Conservation (phyloP, 2,329 filamentous ascomycete species). For the Monilinia aucupariae region DNA sequence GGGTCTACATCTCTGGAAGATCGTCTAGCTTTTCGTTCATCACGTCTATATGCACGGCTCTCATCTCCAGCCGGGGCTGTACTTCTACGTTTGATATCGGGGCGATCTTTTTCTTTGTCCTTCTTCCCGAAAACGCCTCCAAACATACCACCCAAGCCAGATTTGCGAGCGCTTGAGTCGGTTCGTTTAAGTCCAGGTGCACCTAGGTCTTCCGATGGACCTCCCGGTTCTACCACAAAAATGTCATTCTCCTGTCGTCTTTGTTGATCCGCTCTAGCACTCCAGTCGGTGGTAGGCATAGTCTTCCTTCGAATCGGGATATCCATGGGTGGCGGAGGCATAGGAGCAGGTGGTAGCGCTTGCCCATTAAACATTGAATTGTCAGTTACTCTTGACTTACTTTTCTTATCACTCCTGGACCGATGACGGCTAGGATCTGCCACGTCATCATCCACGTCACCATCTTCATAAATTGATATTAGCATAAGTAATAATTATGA, state of each 20-base stretch:
- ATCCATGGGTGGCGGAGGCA: conserved; percentile 32
- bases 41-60: conserved; percentile 32
- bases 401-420: conserved; percentile 39
- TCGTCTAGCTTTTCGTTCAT: conserved; percentile 37
- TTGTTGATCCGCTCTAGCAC: conserved; percentile 52
- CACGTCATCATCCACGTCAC: conserved; percentile 48
- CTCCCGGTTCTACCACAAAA: conserved; percentile 50
- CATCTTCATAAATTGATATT: conserved; percentile 39
- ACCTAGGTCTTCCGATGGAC: conserved; percentile 38
- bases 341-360: conserved; percentile 32
- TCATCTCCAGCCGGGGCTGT: conserved; percentile 50
- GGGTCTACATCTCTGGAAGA: conserved; percentile 42
- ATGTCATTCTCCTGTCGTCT: conserved; percentile 59
- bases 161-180: conserved; percentile 57
- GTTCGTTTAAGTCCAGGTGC: conserved; percentile 47
- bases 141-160: conserved; percentile 56
- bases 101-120: conserved; percentile 35
- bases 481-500: conserved; percentile 18
- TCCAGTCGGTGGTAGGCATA: conserved; percentile 27
- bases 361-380: conserved; percentile 24
- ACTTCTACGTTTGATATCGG: conserved; percentile 46
- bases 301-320: conserved; percentile 29
- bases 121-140: conserved; percentile 44
- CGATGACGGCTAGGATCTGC: conserved; percentile 44
- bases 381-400: conserved; percentile 40